phyloP scores from a whole-genome alignment of 2,329 filamentous ascomycete species.

The Exophiala mesophila region DNA sequence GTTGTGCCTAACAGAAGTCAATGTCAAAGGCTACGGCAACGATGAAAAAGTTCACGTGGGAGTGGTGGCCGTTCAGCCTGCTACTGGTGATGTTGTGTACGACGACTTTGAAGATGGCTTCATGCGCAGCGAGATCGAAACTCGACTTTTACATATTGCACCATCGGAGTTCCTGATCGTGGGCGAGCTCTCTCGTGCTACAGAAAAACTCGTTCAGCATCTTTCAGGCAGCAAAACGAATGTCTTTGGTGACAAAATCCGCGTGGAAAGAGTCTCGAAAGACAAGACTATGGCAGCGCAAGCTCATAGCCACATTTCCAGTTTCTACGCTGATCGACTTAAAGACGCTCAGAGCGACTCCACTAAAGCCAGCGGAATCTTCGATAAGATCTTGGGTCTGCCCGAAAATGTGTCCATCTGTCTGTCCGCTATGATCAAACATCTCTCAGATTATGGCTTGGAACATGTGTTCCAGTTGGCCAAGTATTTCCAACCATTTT shows the following conservation, averaged over 20 bases:
- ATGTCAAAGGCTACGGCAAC: conserved; percentile 71
- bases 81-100: conserved; percentile 92
- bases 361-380: conserved; percentile 59
- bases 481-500: conserved; percentile 96
- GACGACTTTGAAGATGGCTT: conserved; percentile 96
- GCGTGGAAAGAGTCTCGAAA: conserved; percentile 73
- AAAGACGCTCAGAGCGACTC: conserved; percentile 53
- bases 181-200: conserved; percentile 81
- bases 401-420: conserved; percentile 85
- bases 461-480: conserved; percentile 95
- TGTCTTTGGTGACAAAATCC: conserved; percentile 83
- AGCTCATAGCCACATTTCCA: conserved; percentile 80
- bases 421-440: conserved; percentile 91
- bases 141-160: conserved; percentile 86
- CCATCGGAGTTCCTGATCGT: conserved; percentile 94
- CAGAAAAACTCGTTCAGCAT: conserved; percentile 86
- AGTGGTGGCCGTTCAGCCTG: conserved; percentile 87
- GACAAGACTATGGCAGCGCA: conserved; percentile 77
- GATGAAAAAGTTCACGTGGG: conserved; percentile 93
- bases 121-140: conserved; percentile 95
- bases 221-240: conserved; percentile 85
- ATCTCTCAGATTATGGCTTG: conserved; percentile 84
- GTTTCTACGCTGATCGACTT: conserved; percentile 85
- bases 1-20: conserved; percentile 82
- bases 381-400: conserved; percentile 81